phyloP scores from a whole-genome alignment of 192 early-diverging fungal species.

The Backusella luteola region DNA sequence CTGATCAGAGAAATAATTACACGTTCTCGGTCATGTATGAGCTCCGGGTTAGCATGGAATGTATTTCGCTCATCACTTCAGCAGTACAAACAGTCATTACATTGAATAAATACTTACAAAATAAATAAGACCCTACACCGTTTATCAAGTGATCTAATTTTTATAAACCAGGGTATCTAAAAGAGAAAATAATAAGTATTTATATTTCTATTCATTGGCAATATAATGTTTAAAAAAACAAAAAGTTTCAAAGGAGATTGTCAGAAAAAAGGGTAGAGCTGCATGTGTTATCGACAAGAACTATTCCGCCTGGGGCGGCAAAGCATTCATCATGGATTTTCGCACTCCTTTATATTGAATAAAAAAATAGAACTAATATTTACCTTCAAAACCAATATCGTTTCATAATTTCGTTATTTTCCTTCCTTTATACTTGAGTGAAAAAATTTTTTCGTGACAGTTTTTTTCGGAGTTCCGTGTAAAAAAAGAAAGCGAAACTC shows the following conservation, averaged over 20 bases:
- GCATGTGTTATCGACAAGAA: conserved; percentile 8
- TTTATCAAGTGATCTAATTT: not conserved
- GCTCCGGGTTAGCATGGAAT: conserved; percentile 7
- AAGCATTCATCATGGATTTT: conserved; percentile 5
- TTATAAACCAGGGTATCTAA: not conserved
- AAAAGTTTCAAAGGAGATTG: not conserved
- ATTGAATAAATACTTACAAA: not conserved
- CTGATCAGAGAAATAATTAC: conserved; percentile 6
- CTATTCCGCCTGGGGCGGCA: conserved; percentile 5
- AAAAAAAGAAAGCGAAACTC: not conserved
- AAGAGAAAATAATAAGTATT: not conserved
- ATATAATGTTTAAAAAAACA: not conserved
- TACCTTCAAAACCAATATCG: not conserved
- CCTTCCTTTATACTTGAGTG: not conserved
- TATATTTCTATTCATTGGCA: not conserved
- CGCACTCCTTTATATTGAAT: not conserved
- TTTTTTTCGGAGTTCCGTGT: not conserved
- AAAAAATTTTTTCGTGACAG: not conserved
- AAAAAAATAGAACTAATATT: not conserved
- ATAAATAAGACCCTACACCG: not conserved
- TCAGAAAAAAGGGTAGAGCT: conserved; percentile 5
- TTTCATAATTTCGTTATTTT: not conserved
- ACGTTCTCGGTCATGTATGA: conserved; percentile 6
- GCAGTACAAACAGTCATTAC: not conserved
- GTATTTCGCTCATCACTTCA: conserved; percentile 2